Conservation (phyloP, 2,329 filamentous ascomycete genomes). For the Aspergillus proliferans region DNA sequence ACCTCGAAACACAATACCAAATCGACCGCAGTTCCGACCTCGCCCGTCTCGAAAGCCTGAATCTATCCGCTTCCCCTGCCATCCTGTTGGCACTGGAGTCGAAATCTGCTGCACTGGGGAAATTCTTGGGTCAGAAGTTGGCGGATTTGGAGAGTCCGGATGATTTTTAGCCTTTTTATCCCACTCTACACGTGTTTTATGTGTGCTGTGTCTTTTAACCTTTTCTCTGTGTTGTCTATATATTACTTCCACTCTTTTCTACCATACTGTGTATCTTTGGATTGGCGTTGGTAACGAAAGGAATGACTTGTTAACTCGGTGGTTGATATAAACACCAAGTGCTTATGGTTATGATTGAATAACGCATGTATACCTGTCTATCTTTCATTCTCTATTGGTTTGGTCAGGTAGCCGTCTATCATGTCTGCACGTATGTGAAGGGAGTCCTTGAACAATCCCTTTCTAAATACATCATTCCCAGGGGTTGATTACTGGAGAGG, state of each 20-base stretch:
- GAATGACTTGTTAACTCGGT: too few relatives aligned
- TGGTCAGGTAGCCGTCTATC: too few relatives aligned
- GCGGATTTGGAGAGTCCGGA: conserved; percentile 37
- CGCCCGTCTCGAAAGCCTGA: conserved; percentile 33
- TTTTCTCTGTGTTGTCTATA: too few relatives aligned
- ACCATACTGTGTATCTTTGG: too few relatives aligned
- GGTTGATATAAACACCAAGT: too few relatives aligned
- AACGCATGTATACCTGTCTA: too few relatives aligned
- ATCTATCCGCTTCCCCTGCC: conserved; percentile 32
- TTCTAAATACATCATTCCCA: not conserved
- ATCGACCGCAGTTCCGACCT: conserved; percentile 36
- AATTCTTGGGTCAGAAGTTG: conserved; percentile 35
- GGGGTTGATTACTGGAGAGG: not conserved
- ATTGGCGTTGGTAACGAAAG: too few relatives aligned
- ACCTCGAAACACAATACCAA: conserved; percentile 31
- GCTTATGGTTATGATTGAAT: too few relatives aligned
- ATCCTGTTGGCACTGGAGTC: conserved; percentile 38
- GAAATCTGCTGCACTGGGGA: conserved; percentile 36
- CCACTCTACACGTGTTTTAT: too few relatives aligned
- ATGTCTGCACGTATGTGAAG: not conserved
- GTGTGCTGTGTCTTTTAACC: too few relatives aligned
- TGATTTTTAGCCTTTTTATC: conserved; percentile 26
- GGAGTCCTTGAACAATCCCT: not conserved
- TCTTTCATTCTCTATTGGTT: too few relatives aligned
- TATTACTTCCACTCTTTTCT: too few relatives aligned